Percentiles rank a stretch among this genome's conserved stretches.
Evolutionary conservation across 2,329 filamentous ascomycete genomes (phyloP).

Genomic region (Trichoderma simmonsii): DNA sequence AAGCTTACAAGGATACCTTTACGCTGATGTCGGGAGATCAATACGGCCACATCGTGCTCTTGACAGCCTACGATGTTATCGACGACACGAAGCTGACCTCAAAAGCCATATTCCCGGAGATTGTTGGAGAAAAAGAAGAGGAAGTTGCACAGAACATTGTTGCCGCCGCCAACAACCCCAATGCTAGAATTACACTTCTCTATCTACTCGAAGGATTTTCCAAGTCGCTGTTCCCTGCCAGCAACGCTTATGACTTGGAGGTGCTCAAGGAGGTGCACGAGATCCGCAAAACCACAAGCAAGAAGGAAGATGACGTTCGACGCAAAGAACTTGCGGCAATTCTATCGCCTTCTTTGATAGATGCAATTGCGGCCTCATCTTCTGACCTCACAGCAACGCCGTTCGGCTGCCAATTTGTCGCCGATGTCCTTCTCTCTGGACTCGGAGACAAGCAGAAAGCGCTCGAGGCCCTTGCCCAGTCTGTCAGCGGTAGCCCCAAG

Average conservation of each 20-base stretch:
- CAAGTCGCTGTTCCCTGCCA: constrained; percentile 58
- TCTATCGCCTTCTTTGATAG: constrained; percentile 71
- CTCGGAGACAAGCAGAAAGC: constrained; percentile 74
- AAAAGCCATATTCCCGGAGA: constrained; percentile 83
- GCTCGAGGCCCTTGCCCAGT: constrained; percentile 65
- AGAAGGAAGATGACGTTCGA: constrained; percentile 79
- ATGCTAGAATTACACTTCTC: constrained; percentile 65
- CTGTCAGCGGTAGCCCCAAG: constrained; percentile 56
- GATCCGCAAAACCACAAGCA: constrained; percentile 80
- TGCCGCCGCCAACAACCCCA: constrained; percentile 61
- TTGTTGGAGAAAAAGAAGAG: constrained; percentile 69
- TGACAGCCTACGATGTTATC: constrained; percentile 84
- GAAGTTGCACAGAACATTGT: constrained; percentile 62
- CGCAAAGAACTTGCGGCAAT: constrained; percentile 72
- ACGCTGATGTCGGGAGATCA: constrained; percentile 79
- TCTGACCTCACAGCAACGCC: constrained; percentile 67
- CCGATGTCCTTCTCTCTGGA: constrained; percentile 74
- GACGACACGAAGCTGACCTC: constrained; percentile 88
- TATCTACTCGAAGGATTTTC: constrained; percentile 77
- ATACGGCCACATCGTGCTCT: constrained; percentile 74
- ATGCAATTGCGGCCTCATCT: constrained; percentile 67
- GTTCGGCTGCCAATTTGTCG: constrained; percentile 83
- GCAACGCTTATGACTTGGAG: constrained; percentile 63
- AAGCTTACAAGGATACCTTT: constrained; percentile 85
- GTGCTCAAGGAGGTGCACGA: constrained; percentile 74